Percentiles rank a stretch among this genome's conserved stretches.
phyloP scores from a whole-genome alignment of 2,329 filamentous ascomycete genomes.

The Westerdykella ornata region DNA sequence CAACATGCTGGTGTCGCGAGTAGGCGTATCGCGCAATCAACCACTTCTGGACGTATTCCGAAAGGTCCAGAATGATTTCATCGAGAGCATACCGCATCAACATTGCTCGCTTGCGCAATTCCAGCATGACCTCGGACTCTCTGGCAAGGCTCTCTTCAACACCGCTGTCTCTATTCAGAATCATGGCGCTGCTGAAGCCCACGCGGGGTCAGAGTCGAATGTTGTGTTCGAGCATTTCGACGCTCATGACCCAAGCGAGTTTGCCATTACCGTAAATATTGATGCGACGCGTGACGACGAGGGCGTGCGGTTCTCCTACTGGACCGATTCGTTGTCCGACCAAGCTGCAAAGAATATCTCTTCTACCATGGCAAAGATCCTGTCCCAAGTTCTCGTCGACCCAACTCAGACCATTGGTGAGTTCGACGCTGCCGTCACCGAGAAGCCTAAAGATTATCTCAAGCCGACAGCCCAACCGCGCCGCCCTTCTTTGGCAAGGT shows the following conservation, averaged over 20 bases:
- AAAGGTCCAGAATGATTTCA: constrained; percentile 27
- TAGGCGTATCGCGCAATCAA: constrained; percentile 10
- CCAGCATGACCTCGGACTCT: constrained; percentile 39
- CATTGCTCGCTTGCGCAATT: constrained; percentile 41
- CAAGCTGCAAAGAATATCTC: constrained; percentile 24
- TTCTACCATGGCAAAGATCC: constrained; percentile 20
- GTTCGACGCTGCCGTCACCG: constrained; percentile 16
- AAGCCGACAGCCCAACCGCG: constrained; percentile 1
- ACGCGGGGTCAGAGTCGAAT: constrained; percentile 1
- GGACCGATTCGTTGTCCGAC: constrained; percentile 27
- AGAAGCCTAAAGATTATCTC: constrained; percentile 7
- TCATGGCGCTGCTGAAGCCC: constrained; percentile 9
- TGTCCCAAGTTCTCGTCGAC: constrained; percentile 17
- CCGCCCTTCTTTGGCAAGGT: not conserved
- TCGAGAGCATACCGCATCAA: constrained; percentile 28
- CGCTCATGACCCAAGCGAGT: constrained; percentile 29
- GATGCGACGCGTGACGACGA: constrained; percentile 27
- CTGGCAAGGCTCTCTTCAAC: constrained; percentile 41
- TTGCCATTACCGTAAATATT: constrained; percentile 30
- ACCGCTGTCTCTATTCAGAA: constrained; percentile 40
- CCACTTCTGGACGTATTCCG: constrained; percentile 19
- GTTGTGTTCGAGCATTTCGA: constrained; percentile 27
- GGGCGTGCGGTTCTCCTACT: constrained; percentile 26
- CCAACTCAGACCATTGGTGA: constrained; percentile 22
- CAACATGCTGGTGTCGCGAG: constrained; percentile 35